These are phyloP conservation scores for Metschnikowia shivogae DNA, from an alignment of 805 yeast species.

Conservation along the genomic window DNA sequence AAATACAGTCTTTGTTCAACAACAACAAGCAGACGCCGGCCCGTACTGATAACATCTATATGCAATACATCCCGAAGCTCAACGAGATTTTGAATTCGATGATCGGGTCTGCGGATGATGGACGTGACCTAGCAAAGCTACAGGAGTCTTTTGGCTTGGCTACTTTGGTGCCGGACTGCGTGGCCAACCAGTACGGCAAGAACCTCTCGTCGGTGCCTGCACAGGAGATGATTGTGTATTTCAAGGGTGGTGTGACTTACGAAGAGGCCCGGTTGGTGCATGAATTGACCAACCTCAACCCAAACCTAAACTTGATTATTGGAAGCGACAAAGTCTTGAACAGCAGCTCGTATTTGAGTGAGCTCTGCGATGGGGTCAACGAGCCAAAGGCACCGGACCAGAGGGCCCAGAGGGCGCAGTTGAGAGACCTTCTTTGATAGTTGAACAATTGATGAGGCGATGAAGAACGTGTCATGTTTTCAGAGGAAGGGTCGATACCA, in stretches of 20 bases:
- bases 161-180: slow-evolving; percentile 39
- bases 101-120: slow-evolving; percentile 8
- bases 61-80: slow-evolving; percentile 85
- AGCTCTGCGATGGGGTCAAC: slow-evolving; percentile 30
- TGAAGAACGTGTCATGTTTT: no score
- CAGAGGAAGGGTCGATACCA: no score
- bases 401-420: slow-evolving; percentile 39
- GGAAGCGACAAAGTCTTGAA: slow-evolving; percentile 58
- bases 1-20: slow-evolving; percentile 28
- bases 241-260: slow-evolving; percentile 87
- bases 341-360: slow-evolving; percentile 32
- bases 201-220: slow-evolving; percentile 24
- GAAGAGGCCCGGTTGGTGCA: slow-evolving; percentile 86
- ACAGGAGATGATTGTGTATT: slow-evolving; percentile 69
- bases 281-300: slow-evolving; percentile 56
- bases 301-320: slow-evolving; percentile 62
- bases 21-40: slow-evolving; percentile 15
- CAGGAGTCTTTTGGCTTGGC: slow-evolving; percentile 17
- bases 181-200: slow-evolving; percentile 25
- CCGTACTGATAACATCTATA: slow-evolving; percentile 65
- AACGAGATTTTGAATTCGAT: slow-evolving; percentile 35
- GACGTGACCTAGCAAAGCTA: slow-evolving; percentile 5
- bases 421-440: slow-evolving; percentile 28
- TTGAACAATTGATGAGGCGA: no score
- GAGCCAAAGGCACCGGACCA: slow-evolving; percentile 20